Evolutionary conservation across 441 rosid genomes (phyloP).

Genomic region (Euphorbia celastroides): DNA sequence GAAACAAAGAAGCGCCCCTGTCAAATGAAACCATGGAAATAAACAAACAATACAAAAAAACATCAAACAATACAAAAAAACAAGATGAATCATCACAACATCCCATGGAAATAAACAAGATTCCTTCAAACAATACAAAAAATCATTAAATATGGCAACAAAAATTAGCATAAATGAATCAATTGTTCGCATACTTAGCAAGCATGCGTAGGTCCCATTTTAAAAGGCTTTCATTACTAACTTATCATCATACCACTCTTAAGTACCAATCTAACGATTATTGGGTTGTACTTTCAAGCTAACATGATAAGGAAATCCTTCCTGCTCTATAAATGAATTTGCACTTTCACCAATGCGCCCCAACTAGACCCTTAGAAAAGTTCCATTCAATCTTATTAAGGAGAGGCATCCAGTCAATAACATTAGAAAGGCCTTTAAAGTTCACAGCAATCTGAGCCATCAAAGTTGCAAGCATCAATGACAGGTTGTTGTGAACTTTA

Average conservation of each 20-base stretch:
- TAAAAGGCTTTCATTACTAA: neutral
- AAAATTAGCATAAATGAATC: too few species aligned
- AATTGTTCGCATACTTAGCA: neutral
- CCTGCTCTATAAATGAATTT: slow-evolving; percentile 1
- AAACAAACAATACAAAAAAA: too few species aligned
- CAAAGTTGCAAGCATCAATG: neutral
- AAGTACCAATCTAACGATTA: too few species aligned
- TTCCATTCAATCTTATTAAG: neutral
- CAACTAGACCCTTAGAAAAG: neutral
- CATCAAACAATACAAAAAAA: too few species aligned
- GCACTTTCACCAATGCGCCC: neutral
- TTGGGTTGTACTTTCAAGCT: neutral
- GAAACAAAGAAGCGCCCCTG: too few species aligned
- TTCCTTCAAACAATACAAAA: neutral
- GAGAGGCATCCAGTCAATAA: too few species aligned
- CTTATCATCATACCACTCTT: neutral
- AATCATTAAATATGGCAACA: too few species aligned
- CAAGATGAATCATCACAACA: too few species aligned
- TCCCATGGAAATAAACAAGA: neutral
- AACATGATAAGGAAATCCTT: neutral
- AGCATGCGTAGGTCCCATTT: neutral
- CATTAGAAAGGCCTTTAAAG: too few species aligned
- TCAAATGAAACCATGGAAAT: too few species aligned
- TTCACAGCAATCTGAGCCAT: neutral
- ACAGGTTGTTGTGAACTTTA: neutral